Evolutionary conservation across 1,284 basidiomycete genomes (phyloP), one percentile per base, ranked within the genome.

Genomic region (Megacollybia platyphylla): DNA sequence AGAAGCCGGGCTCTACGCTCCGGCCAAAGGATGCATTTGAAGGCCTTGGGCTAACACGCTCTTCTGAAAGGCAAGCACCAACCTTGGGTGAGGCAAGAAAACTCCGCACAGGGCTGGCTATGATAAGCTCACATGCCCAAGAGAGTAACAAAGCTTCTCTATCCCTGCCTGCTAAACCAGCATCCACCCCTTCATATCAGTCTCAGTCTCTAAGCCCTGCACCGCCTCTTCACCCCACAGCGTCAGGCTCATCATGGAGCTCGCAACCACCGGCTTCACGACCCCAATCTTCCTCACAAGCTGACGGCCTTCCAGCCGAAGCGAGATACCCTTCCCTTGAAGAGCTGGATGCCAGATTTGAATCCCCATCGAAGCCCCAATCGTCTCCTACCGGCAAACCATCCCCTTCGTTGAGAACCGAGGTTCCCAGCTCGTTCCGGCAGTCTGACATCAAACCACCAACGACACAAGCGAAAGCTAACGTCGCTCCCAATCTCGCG

Each of bases 11-110:
- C 43, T 40, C 49, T 32, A 46, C 51, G 34, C 46, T 42, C 34
- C 66, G 65, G 43, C 63, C 66, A 20, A 78, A 70, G 48, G 84
- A 87, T 56, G 85, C 85, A 2, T 88, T 88, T 50, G 81, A 83
- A 38, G 84, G 80, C 8, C 62, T 88, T 30, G 83, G 79, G 5
- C 52, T 84, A 11, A 57, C 62, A 44, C 49, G 60, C 17, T 57
- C 69, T 6, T 53, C 63, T 36, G 63, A 61, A 15, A 64, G 63
- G 40, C 65, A 70, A 4, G 63, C 72, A 13, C 80, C 75, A 18
- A 87, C 84, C 1, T 63, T 87, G 3, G 84, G 73, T n/a, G 82
- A 87, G 53, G 83, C 79, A 27, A 67, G 82, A 39, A 79, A 77
- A 53, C 57, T 78, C 44, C 66, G 80, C 39, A 83, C 81, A 7